phyloP scores from a whole-genome alignment of 805 yeast genomes.

The Blastobotrys americana region DNA sequence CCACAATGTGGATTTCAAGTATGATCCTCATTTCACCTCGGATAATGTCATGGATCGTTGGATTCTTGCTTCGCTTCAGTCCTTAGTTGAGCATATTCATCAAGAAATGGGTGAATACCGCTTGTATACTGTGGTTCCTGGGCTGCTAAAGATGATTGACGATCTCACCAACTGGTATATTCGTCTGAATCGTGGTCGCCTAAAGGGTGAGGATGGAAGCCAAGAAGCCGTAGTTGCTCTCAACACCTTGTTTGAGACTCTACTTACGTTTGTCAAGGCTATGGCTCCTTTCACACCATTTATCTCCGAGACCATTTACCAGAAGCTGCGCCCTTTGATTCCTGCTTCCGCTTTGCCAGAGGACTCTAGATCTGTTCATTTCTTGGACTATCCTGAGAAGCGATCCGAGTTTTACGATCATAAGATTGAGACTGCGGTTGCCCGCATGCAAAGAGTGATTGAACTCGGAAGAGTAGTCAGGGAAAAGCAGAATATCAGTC shows the following conservation, averaged over 20 bases:
- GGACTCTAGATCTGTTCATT: conserved; percentile 84
- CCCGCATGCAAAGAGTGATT: conserved; percentile 94
- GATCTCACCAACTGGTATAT: conserved; percentile 98
- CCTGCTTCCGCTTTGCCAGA: conserved; percentile 39
- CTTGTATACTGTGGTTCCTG: conserved; percentile 94
- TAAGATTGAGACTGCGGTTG: conserved; percentile 67
- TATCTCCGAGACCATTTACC: conserved; percentile 84
- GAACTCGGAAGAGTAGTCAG: conserved; percentile 95
- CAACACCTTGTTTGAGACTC: conserved; percentile 84
- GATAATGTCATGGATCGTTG: conserved; percentile 95
- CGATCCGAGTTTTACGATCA: conserved; percentile 75
- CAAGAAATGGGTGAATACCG: conserved; percentile 84
- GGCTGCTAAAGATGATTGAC: conserved; percentile 78
- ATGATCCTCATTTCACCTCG: conserved; percentile 56
- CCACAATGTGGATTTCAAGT: conserved; percentile 60
- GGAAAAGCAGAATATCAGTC: conserved; percentile 88
- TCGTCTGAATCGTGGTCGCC: conserved; percentile 94
- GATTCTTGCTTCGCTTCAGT: conserved; percentile 94
- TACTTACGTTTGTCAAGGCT: conserved; percentile 81
- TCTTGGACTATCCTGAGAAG: conserved; percentile 81
- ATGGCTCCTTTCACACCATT: conserved; percentile 99
- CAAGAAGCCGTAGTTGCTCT: conserved; percentile 81
- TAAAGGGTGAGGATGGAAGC: conserved; percentile 87
- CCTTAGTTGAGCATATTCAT: conserved; percentile 79
- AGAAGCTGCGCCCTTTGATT: conserved; percentile 49